Conservation (phyloP, 192 early-diverging fungal species). For the Coemansia sp. region DNA sequence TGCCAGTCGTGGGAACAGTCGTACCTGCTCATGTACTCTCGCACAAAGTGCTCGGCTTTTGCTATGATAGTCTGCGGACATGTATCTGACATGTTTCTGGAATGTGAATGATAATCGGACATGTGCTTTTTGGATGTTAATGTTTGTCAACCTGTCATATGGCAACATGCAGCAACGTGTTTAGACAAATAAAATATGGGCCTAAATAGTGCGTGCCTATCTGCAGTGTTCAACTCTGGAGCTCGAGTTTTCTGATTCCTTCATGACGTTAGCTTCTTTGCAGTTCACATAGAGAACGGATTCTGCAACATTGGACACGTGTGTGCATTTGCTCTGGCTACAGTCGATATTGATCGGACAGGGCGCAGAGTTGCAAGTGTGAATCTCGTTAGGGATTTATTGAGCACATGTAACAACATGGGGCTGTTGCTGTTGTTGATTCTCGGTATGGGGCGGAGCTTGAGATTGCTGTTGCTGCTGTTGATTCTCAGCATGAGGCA, state of each 20-base stretch:
- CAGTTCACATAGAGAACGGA: slow-evolving; percentile 28
- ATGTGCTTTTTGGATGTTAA: not conserved
- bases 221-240: slow-evolving; percentile 18
- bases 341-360: slow-evolving; percentile 13
- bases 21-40: slow-evolving; percentile 60
- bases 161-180: not conserved
- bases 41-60: slow-evolving; percentile 56
- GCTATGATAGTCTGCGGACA: slow-evolving; percentile 10
- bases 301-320: slow-evolving; percentile 17
- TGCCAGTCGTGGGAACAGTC: slow-evolving; percentile 71
- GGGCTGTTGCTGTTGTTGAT: slow-evolving; percentile 3
- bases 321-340: slow-evolving; percentile 18
- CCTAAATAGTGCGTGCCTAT: not conserved
- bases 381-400: too few relatives aligned
- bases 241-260: slow-evolving; percentile 19
- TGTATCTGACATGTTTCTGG: not conserved
- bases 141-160: not conserved
- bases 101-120: not conserved
- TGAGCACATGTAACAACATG: too few relatives aligned
- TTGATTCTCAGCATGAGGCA: not conserved
- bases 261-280: slow-evolving; percentile 22
- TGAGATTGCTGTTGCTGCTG: not conserved
- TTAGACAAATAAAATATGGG: not conserved
- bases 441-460: not conserved
- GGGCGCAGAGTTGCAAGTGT: not conserved